Conservation (phyloP, 1,284 basidiomycete genomes). For the Xerocomus minutiporus region DNA sequence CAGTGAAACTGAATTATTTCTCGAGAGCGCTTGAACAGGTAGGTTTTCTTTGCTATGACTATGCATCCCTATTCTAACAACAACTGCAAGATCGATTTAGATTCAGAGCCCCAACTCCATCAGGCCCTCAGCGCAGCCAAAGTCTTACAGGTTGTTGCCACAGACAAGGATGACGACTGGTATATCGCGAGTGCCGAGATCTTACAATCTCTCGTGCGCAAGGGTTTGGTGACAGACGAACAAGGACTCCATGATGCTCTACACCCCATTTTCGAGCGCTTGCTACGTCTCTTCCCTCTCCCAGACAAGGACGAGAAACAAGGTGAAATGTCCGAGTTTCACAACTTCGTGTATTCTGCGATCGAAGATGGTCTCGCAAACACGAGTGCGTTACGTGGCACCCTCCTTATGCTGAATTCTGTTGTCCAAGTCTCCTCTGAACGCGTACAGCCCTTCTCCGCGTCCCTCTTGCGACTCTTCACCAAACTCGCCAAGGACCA, state of each 20-base stretch:
- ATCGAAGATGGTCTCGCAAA: conserved; percentile 83
- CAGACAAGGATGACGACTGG: conserved; percentile 86
- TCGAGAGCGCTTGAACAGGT: conserved; percentile 79
- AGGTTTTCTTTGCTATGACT: conserved; percentile 21
- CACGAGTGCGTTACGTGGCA: conserved; percentile 70
- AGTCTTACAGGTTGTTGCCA: conserved; percentile 83
- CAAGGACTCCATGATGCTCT: conserved; percentile 72
- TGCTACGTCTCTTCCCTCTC: conserved; percentile 80
- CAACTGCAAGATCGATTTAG: conserved; percentile 64
- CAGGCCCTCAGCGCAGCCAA: conserved; percentile 83
- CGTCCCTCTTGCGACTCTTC: conserved; percentile 79
- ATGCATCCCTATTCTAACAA: conserved; percentile 17
- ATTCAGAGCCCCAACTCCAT: conserved; percentile 57
- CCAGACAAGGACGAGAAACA: conserved; percentile 77
- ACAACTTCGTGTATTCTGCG: conserved; percentile 69
- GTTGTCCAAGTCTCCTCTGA: conserved; percentile 84
- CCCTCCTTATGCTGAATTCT: conserved; percentile 84
- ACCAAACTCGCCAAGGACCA: conserved; percentile 90
- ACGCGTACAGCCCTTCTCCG: conserved; percentile 79
- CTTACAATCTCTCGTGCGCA: conserved; percentile 88
- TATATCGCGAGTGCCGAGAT: conserved; percentile 69
- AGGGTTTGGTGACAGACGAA: conserved; percentile 81
- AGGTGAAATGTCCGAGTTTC: conserved; percentile 71
- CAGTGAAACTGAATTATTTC: conserved; percentile 89
- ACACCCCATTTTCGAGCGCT: conserved; percentile 80